Conservation (phyloP, 2,329 filamentous ascomycete genomes). For the Metarhizium sp. region DNA sequence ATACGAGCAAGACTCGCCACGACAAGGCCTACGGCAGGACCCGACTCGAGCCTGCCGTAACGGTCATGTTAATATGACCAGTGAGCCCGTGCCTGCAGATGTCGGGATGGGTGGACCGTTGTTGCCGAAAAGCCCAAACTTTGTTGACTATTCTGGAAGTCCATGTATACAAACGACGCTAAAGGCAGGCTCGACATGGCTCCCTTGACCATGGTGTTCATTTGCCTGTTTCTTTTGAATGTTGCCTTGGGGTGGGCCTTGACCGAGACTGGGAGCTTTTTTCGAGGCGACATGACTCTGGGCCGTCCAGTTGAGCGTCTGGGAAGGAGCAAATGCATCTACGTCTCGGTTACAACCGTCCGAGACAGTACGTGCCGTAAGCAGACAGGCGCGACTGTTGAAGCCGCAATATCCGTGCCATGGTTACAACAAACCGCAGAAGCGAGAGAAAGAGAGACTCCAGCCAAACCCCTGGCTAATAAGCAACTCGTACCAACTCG, state of each 20-base stretch:
- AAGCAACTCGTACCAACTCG: neutral
- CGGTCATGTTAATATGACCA: neutral
- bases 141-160: constrained; percentile 1
- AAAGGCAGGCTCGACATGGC: neutral
- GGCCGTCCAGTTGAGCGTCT: neutral
- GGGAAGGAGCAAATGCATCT: too few relatives aligned
- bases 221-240: neutral
- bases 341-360: too few relatives aligned
- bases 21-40: neutral
- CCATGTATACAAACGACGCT: neutral
- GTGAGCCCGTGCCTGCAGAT: neutral
- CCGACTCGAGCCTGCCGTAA: neutral
- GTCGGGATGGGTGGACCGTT: neutral
- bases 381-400: too few relatives aligned
- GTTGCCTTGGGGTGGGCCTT: neutral
- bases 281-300: neutral
- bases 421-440: too few relatives aligned
- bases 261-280: neutral
- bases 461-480: neutral
- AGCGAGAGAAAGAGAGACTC: too few relatives aligned
- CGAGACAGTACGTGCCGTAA: too few relatives aligned
- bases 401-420: too few relatives aligned
- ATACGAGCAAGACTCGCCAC: neutral
- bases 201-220: constrained; percentile 1
- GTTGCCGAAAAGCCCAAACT: neutral